phyloP scores from a whole-genome alignment of 441 rosid species.

The Mallotus repandus region DNA sequence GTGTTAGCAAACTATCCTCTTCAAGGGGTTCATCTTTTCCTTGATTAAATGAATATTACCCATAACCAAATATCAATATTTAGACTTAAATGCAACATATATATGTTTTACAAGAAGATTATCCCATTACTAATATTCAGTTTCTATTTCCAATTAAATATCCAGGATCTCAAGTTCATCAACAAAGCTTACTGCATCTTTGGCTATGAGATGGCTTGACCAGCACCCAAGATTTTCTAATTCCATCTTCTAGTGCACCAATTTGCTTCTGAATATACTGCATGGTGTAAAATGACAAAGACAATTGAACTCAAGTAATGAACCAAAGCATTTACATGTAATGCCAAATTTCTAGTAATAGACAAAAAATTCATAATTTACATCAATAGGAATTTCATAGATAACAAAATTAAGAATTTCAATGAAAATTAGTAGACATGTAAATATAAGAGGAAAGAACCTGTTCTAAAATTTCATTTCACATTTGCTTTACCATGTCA shows the following conservation, averaged over 20 bases:
- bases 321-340: neutral
- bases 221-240: slow-evolving; percentile 71
- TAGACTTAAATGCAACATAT: neutral
- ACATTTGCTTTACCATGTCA: too few species aligned
- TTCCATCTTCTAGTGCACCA: slow-evolving; percentile 66
- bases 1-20: slow-evolving; percentile 53
- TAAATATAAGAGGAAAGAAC: neutral
- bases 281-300: slow-evolving; percentile 20
- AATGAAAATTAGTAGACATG: neutral
- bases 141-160: neutral
- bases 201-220: slow-evolving; percentile 43
- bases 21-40: slow-evolving; percentile 45
- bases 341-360: neutral
- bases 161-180: slow-evolving; percentile 14
- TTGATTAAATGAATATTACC: slow-evolving; percentile 13
- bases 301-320: slow-evolving; percentile 1
- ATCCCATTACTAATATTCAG: neutral
- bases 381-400: neutral
- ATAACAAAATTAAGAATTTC: neutral
- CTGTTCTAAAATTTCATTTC: neutral
- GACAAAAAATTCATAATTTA: neutral
- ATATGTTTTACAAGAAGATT: neutral
- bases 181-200: slow-evolving; percentile 45
- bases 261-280: slow-evolving; percentile 89
- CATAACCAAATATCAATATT: neutral